These are phyloP conservation scores for Escovopsis sp. DNA, from an alignment of 2,329 filamentous ascomycete genomes.

Conservation along the genomic window DNA sequence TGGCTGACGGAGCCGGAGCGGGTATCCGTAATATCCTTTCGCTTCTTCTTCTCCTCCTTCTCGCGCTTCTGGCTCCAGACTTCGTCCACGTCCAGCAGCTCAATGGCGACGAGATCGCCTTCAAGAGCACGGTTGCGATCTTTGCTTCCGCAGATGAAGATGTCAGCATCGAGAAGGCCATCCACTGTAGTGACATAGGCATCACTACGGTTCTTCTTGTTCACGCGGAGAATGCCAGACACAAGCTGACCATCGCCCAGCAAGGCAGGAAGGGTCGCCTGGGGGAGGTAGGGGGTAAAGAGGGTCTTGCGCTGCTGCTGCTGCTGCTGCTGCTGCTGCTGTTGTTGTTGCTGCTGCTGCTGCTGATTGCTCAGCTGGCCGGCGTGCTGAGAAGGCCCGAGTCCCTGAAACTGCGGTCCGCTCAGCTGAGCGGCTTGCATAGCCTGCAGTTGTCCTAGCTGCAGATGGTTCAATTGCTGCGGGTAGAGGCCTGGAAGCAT, in stretches of 20 bases:
- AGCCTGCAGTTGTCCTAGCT: conserved; percentile 80
- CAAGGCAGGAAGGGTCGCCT: conserved; percentile 82
- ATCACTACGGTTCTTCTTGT: conserved; percentile 99
- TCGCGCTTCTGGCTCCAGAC: conserved; percentile 98
- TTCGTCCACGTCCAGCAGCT: conserved; percentile 93
- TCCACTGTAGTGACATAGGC: conserved; percentile 93
- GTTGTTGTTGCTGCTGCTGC: conserved; percentile 50
- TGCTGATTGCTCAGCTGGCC: conserved; percentile 49
- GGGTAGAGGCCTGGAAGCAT: conserved; percentile 75
- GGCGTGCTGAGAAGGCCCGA: conserved; percentile 58
- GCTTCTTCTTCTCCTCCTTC: conserved; percentile 99
- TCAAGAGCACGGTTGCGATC: conserved; percentile 94
- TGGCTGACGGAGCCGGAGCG: conserved; percentile 63
- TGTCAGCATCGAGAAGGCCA: conserved; percentile 79
- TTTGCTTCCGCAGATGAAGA: conserved; percentile 99
- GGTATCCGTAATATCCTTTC: conserved; percentile 94
- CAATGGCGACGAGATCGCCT: conserved; percentile 87
- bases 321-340: conserved; percentile 50
- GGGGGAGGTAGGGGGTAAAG: conserved; percentile 93
- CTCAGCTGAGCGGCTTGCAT: conserved; percentile 79
- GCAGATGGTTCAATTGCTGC: conserved; percentile 78
- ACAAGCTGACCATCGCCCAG: conserved; percentile 87
- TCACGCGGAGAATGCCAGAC: conserved; percentile 89
- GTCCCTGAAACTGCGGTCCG: conserved; percentile 56
- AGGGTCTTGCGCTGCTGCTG: conserved; percentile 95